A percentile compares a stretch with the other conserved stretches of the same genome.
These are phyloP conservation scores for Testicularia cyperi DNA, from an alignment of 1,284 basidiomycete genomes.

Conservation along the genomic window DNA sequence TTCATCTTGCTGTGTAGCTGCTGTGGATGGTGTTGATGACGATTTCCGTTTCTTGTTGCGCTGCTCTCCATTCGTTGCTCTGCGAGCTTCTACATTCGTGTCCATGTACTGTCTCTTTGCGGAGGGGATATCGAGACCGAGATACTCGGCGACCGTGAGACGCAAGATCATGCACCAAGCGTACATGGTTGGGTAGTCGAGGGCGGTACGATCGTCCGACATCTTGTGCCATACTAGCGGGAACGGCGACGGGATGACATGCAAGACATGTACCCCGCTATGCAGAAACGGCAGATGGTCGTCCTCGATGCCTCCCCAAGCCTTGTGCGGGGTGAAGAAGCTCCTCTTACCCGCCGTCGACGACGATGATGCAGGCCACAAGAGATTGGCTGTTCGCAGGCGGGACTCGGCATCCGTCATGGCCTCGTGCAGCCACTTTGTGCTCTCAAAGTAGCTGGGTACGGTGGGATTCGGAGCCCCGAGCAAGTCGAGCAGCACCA, in stretches of 20 bases:
- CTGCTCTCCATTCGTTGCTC: too few relatives aligned
- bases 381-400: conserved; percentile 9
- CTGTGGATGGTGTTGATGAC: too few relatives aligned
- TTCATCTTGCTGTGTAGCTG: too few relatives aligned
- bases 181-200: conserved; percentile 82
- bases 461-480: conserved; percentile 44
- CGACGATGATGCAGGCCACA: conserved; percentile 22
- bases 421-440: conserved; percentile 44
- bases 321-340: conserved; percentile 19
- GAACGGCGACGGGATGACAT: conserved; percentile 87
- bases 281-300: conserved; percentile 90
- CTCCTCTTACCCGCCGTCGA: conserved; percentile 3
- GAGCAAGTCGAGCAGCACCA: conserved; percentile 55
- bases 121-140: conserved; percentile 66
- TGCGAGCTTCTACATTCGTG: too few relatives aligned
- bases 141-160: conserved; percentile 85
- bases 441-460: conserved; percentile 45
- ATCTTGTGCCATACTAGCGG: conserved; percentile 88
- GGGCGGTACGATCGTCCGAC: conserved; percentile 82
- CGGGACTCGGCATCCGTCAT: conserved; percentile 39
- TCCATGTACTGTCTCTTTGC: background rate
- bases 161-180: conserved; percentile 81
- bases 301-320: conserved; percentile 77
- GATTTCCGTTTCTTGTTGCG: too few relatives aligned
- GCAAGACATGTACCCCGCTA: conserved; percentile 82